Percentiles rank a stretch among this genome's conserved stretches.
Conservation (phyloP, 345 rosid species). For the Isatis tinctoria region DNA sequence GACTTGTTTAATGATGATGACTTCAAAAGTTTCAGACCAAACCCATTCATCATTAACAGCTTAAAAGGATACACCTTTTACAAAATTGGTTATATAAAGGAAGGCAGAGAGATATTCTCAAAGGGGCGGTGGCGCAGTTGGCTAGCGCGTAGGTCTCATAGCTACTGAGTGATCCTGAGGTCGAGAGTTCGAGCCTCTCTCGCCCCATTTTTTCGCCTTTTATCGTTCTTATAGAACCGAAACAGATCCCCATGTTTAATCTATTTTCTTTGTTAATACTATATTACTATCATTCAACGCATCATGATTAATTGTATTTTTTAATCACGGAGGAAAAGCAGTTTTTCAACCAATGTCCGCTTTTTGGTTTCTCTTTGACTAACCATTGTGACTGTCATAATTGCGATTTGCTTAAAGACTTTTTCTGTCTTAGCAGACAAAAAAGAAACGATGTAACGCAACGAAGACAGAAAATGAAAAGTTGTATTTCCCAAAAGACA, state of each 20-base stretch:
- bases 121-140: constrained; percentile 98
- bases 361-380: constrained; percentile 13
- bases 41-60: not conserved
- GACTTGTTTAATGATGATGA: not conserved
- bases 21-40: not conserved
- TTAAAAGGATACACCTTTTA: no score
- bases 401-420: constrained; percentile 2
- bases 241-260: not conserved
- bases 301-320: not conserved
- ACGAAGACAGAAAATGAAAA: not conserved
- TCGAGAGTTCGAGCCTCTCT: constrained; percentile 97
- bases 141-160: constrained; percentile 98
- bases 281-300: not conserved
- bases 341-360: not conserved
- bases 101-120: not conserved
- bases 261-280: not conserved
- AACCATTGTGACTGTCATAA: constrained; percentile 4
- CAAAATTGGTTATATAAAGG: not conserved
- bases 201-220: constrained; percentile 46
- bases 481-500: not conserved
- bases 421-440: not conserved
- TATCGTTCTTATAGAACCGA: not conserved
- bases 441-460: not conserved
- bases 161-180: constrained; percentile 90
- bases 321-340: constrained; percentile 4